Base-by-base conservation (phyloP, 306 rosid species). In the Argentina anserina region DNA sequence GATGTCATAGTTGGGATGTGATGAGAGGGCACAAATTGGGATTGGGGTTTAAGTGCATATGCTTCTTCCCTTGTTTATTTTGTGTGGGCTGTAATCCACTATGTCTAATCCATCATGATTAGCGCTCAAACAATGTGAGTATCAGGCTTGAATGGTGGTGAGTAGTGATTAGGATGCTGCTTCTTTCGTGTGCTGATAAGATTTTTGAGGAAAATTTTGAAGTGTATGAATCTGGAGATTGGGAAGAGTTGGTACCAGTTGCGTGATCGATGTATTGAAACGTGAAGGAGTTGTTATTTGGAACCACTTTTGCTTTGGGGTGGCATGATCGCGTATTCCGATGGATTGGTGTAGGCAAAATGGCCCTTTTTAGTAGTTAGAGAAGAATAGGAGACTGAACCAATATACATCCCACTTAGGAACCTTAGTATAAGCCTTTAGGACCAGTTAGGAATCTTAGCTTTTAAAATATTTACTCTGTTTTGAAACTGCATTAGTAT, bases 181-280 rank as follows among this genome's bases (percentile, higher is more conserved):
- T 21, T 39, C 62, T n/a, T 37, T n/a, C 34, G 29, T 46, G 8
- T n/a, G 56, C 23, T 1, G 5, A 21, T 52, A 14, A 3, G 0
- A 31, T 70, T 9, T 25, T 17, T 11, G n/a, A 58, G 67, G 25
- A 37, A 8, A 65, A 53, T 37, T 70, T 23, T n/a, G 0, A 36
- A 21, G 4, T 34, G 34, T 36, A 67, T 9, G 29, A 42, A 67
- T 45, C 28, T 45, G 71, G 70, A 67, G 58, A 28, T 67, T 28
- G 31, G 23, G 25, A 23, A 21, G 39, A 28, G 55, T 56, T 41
- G 47, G 15, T 36, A 49, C 33, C 6, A 70, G 64, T 46, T 70
- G 65, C 39, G 8, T 9, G 53, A 55, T 40, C 67, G 42, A 71
- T 71, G 75, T 26, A 9, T 71, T 71, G 67, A 40, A 71, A 56